phyloP scores from a whole-genome alignment of 306 rosid genomes.

The Vicia faba region DNA sequence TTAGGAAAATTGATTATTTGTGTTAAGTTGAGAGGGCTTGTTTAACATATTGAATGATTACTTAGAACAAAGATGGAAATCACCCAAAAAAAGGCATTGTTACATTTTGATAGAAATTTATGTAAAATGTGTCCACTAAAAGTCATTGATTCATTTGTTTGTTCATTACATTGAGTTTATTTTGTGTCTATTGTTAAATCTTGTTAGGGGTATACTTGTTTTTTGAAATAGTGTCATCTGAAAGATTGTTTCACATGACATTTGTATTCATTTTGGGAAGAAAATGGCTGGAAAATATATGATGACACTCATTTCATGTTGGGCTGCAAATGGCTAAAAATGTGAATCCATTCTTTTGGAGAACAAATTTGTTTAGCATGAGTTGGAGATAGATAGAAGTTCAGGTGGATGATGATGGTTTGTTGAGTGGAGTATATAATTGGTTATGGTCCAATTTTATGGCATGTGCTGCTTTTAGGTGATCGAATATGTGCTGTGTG shows the following conservation, averaged over 20 bases:
- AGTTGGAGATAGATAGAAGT: slow-evolving; percentile 34
- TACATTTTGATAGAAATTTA: slow-evolving; percentile 27
- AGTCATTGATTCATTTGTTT: slow-evolving; percentile 40
- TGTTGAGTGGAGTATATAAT: slow-evolving; percentile 38
- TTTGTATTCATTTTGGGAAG: slow-evolving; percentile 21
- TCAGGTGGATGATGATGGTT: slow-evolving; percentile 35
- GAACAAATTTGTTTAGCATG: slow-evolving; percentile 19
- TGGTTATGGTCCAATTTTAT: slow-evolving; percentile 29
- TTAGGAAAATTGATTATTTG: slow-evolving; percentile 54
- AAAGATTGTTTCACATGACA: slow-evolving; percentile 11
- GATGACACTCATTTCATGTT: slow-evolving; percentile 31
- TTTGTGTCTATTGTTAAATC: slow-evolving; percentile 3
- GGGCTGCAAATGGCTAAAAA: slow-evolving; percentile 25
- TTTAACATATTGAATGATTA: slow-evolving; percentile 42
- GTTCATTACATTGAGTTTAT: slow-evolving; percentile 40
- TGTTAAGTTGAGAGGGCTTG: slow-evolving; percentile 35
- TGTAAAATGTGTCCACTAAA: not conserved
- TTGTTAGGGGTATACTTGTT: not conserved
- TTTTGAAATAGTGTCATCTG: not conserved
- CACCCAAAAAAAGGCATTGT: slow-evolving; percentile 1
- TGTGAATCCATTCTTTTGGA: slow-evolving; percentile 31
- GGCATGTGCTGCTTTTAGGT: slow-evolving; percentile 32
- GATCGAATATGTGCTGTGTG: slow-evolving; percentile 43
- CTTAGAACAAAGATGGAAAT: slow-evolving; percentile 32
- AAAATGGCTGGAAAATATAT: slow-evolving; percentile 25